phyloP scores from a whole-genome alignment of 345 rosid genomes.

The Raphanus raphanistrum region DNA sequence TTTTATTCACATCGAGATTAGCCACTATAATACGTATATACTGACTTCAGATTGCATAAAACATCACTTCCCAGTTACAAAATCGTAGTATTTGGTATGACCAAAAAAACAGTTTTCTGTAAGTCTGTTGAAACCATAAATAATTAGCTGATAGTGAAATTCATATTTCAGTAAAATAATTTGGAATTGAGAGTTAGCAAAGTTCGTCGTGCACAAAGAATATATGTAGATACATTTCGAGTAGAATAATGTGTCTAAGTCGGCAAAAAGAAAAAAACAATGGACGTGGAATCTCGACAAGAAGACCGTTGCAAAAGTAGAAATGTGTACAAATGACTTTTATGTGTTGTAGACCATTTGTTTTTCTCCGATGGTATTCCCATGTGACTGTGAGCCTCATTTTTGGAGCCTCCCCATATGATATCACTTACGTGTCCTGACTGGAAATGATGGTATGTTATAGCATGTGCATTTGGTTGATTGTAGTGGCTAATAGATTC shows the following conservation, averaged over 20 bases:
- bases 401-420: slow-evolving; percentile 7
- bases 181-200: neutral
- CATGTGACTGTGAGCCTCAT: slow-evolving; percentile 11
- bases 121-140: neutral
- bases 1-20: neutral
- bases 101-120: neutral
- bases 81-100: neutral
- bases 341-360: slow-evolving; percentile 25
- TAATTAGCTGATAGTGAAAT: neutral
- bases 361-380: neutral
- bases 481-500: too few species aligned
- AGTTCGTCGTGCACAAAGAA: neutral
- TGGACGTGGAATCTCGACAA: slow-evolving; percentile 25
- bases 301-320: slow-evolving; percentile 20
- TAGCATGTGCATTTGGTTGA: too few species aligned
- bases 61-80: neutral
- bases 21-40: too few species aligned
- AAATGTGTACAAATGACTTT: slow-evolving; percentile 13
- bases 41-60: neutral
- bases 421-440: slow-evolving; percentile 9
- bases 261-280: neutral
- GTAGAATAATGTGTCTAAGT: neutral
- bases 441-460: too few species aligned
- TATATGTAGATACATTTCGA: neutral
- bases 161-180: neutral